Evolutionary conservation across 345 rosid species (phyloP).

Genomic region (Salix purpurea): DNA sequence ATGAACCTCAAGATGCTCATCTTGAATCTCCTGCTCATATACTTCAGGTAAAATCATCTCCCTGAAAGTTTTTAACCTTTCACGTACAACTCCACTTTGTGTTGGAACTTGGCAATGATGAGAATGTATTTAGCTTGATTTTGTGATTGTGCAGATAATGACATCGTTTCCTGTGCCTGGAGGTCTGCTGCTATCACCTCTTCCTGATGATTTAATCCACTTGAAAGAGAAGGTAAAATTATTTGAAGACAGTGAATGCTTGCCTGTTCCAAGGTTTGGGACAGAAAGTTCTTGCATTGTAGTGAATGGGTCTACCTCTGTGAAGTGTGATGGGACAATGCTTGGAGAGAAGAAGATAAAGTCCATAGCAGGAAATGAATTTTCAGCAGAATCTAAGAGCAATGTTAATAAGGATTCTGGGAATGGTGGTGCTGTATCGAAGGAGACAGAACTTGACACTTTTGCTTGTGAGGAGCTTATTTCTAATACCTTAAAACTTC

Average conservation of each 20-base stretch:
- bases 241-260: slow-evolving; percentile 31
- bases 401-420: slow-evolving; percentile 25
- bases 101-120: slow-evolving; percentile 13
- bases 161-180: slow-evolving; percentile 58
- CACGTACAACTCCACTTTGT: neutral
- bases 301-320: slow-evolving; percentile 34
- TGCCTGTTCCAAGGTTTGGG: slow-evolving; percentile 26
- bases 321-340: slow-evolving; percentile 39
- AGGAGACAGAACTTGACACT: slow-evolving; percentile 40
- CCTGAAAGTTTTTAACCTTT: slow-evolving; percentile 22
- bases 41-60: slow-evolving; percentile 49
- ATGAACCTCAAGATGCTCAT: slow-evolving; percentile 38
- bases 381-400: slow-evolving; percentile 37
- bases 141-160: slow-evolving; percentile 63
- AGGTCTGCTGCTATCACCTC: slow-evolving; percentile 66
- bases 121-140: slow-evolving; percentile 18
- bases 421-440: slow-evolving; percentile 28
- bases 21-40: slow-evolving; percentile 65
- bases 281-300: slow-evolving; percentile 17
- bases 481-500: slow-evolving; percentile 60
- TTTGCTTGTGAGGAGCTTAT: slow-evolving; percentile 65
- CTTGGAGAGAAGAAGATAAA: slow-evolving; percentile 39
- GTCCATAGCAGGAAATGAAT: slow-evolving; percentile 39
- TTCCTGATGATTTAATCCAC: slow-evolving; percentile 55
- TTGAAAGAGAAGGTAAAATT: slow-evolving; percentile 41